phyloP scores from a whole-genome alignment of 139 green algal genomes.

The Chlorella sp. region DNA sequence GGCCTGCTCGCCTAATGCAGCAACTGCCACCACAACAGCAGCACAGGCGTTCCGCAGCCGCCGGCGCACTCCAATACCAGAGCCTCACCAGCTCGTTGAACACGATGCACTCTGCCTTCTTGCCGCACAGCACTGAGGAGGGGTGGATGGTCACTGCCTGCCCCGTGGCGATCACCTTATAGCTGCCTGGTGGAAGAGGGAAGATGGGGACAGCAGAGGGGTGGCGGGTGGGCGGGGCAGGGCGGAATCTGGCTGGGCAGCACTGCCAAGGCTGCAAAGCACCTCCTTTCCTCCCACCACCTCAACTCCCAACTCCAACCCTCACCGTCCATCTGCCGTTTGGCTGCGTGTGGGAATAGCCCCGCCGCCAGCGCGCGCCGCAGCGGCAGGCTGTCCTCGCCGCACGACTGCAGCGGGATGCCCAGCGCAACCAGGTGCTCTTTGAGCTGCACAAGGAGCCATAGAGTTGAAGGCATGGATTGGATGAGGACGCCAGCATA shows the following conservation, averaged over 20 bases:
- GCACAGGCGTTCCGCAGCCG: too few relatives aligned
- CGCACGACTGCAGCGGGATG: slow-evolving; percentile 59
- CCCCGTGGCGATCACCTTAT: slow-evolving; percentile 75
- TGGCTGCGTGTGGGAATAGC: slow-evolving; percentile 85
- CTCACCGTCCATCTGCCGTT: slow-evolving; percentile 68
- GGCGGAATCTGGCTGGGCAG: too few relatives aligned
- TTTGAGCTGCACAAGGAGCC: slow-evolving; percentile 44
- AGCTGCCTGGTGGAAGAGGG: slow-evolving; percentile 55
- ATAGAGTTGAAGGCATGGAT: too few relatives aligned
- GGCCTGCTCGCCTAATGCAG: too few relatives aligned
- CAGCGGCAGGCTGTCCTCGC: slow-evolving; percentile 63
- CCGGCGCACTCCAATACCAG: too few relatives aligned
- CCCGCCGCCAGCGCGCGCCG: slow-evolving; percentile 69
- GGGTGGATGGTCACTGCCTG: slow-evolving; percentile 87
- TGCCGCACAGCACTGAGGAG: slow-evolving; percentile 73
- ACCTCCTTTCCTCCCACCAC: too few relatives aligned
- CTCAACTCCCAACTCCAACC: neutral
- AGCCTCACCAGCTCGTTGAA: slow-evolving; percentile 87
- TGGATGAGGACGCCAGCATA: neutral
- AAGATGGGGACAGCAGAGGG: too few relatives aligned
- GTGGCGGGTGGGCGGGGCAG: too few relatives aligned
- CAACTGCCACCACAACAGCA: too few relatives aligned
- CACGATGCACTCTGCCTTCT: slow-evolving; percentile 74
- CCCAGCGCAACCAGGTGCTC: slow-evolving; percentile 42
- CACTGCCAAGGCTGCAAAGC: too few relatives aligned